Base-by-base conservation (phyloP, 2,329 filamentous ascomycete genomes). In the Pseudogymnoascus sp. region DNA sequence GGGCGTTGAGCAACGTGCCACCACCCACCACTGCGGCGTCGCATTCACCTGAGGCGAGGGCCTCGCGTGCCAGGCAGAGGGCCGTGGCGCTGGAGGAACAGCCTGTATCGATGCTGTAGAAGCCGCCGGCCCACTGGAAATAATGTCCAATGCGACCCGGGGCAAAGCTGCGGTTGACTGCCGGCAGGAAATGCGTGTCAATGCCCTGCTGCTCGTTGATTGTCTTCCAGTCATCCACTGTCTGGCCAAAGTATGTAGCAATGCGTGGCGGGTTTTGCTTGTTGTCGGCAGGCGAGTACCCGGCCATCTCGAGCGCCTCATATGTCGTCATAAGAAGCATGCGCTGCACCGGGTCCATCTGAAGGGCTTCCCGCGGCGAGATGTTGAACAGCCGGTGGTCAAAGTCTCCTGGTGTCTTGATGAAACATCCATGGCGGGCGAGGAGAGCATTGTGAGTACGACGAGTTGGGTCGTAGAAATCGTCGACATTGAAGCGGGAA, bases 301-400 rank as follows among this genome's bases (percentile, higher is more conserved):
- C 88, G 28, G 85, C 85, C 81, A 88, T 88, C 70, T 92, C 88
- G 41, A 92, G 77, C 0, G 88, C 88, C 69, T 91, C 88, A 66
- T 90, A 91, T 0, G 86, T 86, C 2, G 87, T 89, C 13, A 85
- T 82, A 30, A 92, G 74, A 2, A 86, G 85, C 66, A 91, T 77
- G 64, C 88, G 81, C 70, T 89, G 87, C 79, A 89, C 88, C 0
- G 88, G 88, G 68, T 92, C 88, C 2, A 86, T 89, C 69, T 90
- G 86, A 52, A 83, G 80, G 34, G 88, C 88, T 72, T 91, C 88
- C 64, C 85, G 82, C 6, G 88, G 87, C 23, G 87, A 90, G 83
- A 92, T 90, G 73, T 89, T 89, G 80, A 92, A 92, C 74, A 92
- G 90, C 0, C 84, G 79, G 19, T 85, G 83, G 65, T 92, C 88